Evolutionary conservation across 2,329 filamentous ascomycete species (phyloP), one percentile per base, ranked within the genome.

Genomic region (Parastagonospora nodorum): DNA sequence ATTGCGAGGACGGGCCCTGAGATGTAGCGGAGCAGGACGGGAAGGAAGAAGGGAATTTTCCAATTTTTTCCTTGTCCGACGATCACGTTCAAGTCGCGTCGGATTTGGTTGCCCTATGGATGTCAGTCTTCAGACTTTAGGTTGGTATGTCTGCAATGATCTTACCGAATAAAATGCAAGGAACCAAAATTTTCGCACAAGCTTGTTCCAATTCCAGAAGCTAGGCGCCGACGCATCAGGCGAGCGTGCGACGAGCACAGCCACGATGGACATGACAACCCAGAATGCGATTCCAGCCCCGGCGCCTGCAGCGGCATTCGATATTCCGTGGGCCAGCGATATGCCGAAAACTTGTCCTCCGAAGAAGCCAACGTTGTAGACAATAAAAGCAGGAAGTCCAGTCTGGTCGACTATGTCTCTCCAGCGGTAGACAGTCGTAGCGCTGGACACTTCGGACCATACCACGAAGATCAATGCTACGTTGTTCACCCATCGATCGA

Each of bases 401-500:
- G 79, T 69, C 60, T 82, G 72, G 7, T 72, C 68, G 28, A 74
- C 70, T 47, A 82, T 72, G 46, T 81, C 74, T 27, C 70, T 74
- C 74, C 79, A 84, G 28, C 80, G 78, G 50, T 83, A 83, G 1
- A 82, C 75, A 0, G 75, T 82, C 0, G 79, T 85, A 0, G 81
- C 77, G 28, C 77, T 76, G 48, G 82, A 74, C 55, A 82, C 74
- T 69, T 85, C 70, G 51, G 79, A 62, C 74, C 81, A 77, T 47
- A 85, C 76, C 44, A 84, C 77, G 61, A 85, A 81, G 42, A 84
- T 76, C 15, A 84, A 61, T 12, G 77, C 74, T 5, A 82, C 74
- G 55, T 84, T 80, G 62, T 82, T 84, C 51, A 81, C 75, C 81
- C 81, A 84, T 2, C 77, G 69, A 46, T 84, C 82, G 11, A 84